These are phyloP conservation scores for Alternaria sp. DNA, from an alignment of 2,329 filamentous ascomycete species.

Conservation along the genomic window DNA sequence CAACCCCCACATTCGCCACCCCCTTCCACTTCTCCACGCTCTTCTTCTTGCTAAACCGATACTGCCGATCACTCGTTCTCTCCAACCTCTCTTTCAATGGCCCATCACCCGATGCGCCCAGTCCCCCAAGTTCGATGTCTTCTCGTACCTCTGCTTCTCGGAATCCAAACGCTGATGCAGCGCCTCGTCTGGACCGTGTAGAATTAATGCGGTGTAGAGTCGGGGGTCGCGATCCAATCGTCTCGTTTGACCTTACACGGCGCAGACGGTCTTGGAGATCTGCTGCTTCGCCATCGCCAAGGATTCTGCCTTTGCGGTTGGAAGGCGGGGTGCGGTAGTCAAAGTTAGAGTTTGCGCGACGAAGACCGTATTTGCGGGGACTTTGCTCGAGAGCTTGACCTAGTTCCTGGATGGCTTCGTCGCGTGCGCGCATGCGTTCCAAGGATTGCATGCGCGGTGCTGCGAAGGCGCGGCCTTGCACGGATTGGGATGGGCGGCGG, in stretches of 20 bases:
- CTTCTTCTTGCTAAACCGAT: conserved; percentile 41
- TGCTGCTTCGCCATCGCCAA: conserved; percentile 37
- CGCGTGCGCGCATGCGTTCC: conserved; percentile 52
- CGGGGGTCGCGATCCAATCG: conserved; percentile 26
- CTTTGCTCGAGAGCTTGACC: conserved; percentile 51
- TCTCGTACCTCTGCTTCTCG: conserved; percentile 46
- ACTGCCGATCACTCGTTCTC: conserved; percentile 39
- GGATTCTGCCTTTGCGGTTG: conserved; percentile 41
- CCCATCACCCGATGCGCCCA: conserved; percentile 30
- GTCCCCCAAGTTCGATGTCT: conserved; percentile 42
- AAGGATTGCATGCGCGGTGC: conserved; percentile 59
- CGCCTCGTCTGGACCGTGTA: conserved; percentile 27
- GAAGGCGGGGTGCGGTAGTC: conserved; percentile 45
- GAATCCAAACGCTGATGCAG: conserved; percentile 41
- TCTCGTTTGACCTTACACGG: conserved; percentile 42
- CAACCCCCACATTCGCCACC: conserved; percentile 42
- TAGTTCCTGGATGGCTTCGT: conserved; percentile 51
- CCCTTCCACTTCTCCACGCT: conserved; percentile 45
- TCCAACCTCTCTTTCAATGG: conserved; percentile 42
- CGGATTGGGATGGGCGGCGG: conserved; percentile 47
- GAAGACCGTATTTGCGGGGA: conserved; percentile 50
- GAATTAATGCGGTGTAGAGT: conserved; percentile 30
- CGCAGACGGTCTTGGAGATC: conserved; percentile 39
- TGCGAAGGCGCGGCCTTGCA: conserved; percentile 60
- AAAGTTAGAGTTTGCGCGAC: conserved; percentile 33